Base-by-base conservation (phyloP, 352 stramenopile species). In the Discostella stelligera region DNA sequence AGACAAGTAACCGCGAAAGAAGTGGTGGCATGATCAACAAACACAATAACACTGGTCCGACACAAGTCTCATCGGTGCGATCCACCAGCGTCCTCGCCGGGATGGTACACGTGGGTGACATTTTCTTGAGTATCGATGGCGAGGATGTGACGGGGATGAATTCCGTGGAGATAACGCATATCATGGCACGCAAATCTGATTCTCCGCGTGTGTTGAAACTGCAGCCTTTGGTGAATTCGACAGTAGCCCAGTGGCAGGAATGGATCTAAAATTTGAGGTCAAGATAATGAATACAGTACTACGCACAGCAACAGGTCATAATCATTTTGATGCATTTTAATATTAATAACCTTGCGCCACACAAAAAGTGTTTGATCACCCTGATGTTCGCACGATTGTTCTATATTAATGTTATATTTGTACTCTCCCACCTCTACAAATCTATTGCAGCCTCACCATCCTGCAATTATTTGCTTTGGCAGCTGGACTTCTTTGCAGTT, bases 81-180 rank as follows among this genome's bases (percentile, higher is more conserved):
- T 89, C 83, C 10, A 86, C 83, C 1, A 80, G 53, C 32, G 87
- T 89, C 1, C 62, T 93, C 41, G 83, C 75, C 3, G 81, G 89
- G 7, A 82, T 84, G 50, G 88, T 93, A 9, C 75, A 77, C 50
- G 83, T 86, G 46, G 84, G 85, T 16, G 87, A 93, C 72, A 61
- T 79, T 44, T 89, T 93, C 30, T 48, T 90, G 32, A 84, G 79
- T 13, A 93, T 93, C 75, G 87, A 93, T 67, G 87, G 83, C 14
- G 85, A 93, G 66, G 85, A 93, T 80, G 87, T 93, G 0, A 85
- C 69, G 32, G 61, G 72, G 30, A 89, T 91, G 78, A 89, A 83
- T 44, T 86, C 89, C 0, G 82, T 71, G 52, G 83, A 91, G 58
- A 93, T 93, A 21, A 93, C 85, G 13, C 82, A 79, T 1, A 87